Evolutionary conservation across 306 rosid genomes (phyloP), one percentile per base, ranked within the genome.

Genomic region (Inga oerstediana): DNA sequence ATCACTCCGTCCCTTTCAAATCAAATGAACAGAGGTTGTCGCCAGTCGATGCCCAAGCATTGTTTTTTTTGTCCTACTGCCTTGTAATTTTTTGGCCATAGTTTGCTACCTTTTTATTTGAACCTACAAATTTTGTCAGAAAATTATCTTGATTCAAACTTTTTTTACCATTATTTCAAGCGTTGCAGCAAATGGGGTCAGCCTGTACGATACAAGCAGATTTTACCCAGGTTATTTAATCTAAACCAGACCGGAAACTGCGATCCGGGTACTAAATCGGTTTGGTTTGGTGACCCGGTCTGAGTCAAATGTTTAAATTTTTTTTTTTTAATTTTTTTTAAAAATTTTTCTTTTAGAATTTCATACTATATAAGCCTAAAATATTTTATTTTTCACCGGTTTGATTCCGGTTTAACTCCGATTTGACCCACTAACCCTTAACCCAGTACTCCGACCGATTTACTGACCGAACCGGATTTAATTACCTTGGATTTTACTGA

Each of bases 11-110:
- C 45, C 32, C 61, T 81, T 77, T 66, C 80, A 56, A 66, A 46
- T 52, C 77, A 77, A 71, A 77, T 69, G 51, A 76, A 80, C 16
- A 75, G 44, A 65, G 54, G 19, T 24, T 73, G 68, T 54, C 61
- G 16, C 79, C 59, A 56, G 45, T 73, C 83, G 81, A 85, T 85
- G 85, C 49, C 83, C 17, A 72, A 13, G 74, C 79, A 51, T 17
- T 54, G 79, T 37, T 76, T 14, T 56, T 39, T 41, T 20, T 27
- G 30, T 19, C 19, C 19, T 54, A 19, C 61, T 54, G 61, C 61
- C 19, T 19, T 19, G 19, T 52, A 19, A 16, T 54, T 54, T 54
- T 17, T 54, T 16, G 22, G 58, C 5, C 58, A 51, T 16, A 51
- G 20, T 51, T 51, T 51, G 58, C 7, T 5, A 51, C 7, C 15